phyloP scores from a whole-genome alignment of 495 filamentous ascomycete species.

The Hypoxylon subgilvum region DNA sequence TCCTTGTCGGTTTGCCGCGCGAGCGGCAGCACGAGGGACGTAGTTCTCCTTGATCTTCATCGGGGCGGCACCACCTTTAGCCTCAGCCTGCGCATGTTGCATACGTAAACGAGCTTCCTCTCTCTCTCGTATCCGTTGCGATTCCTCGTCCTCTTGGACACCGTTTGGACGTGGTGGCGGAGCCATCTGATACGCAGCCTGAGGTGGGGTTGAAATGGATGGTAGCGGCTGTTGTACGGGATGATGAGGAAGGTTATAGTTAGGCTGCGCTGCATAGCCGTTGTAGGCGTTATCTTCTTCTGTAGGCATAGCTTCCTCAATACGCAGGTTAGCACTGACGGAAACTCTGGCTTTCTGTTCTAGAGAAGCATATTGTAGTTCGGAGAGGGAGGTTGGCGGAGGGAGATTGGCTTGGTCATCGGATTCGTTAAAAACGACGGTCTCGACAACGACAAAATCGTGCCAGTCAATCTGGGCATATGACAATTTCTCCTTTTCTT shows the following conservation, averaged over 20 bases:
- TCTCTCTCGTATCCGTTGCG: conserved; percentile 69
- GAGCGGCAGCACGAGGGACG: conserved; percentile 80
- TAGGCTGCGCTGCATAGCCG: conserved; percentile 57
- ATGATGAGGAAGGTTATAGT: conserved; percentile 41
- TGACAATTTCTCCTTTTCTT: conserved; percentile 80
- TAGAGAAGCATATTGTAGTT: conserved; percentile 89
- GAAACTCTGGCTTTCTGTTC: conserved; percentile 93
- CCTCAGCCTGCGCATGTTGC: conserved; percentile 78
- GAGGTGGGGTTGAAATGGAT: conserved; percentile 44
- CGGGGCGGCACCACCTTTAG: conserved; percentile 69
- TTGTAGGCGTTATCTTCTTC: conserved; percentile 68
- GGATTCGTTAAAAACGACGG: conserved; percentile 87
- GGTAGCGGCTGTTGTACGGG: conserved; percentile 39
- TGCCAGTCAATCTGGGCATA: conserved; percentile 98
- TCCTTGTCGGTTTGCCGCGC: conserved; percentile 66
- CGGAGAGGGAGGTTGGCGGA: conserved; percentile 83
- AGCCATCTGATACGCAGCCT: conserved; percentile 44
- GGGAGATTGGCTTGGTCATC: conserved; percentile 88
- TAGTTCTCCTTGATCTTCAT: conserved; percentile 96
- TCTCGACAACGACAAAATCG: conserved; percentile 95
- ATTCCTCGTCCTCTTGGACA: conserved; percentile 68
- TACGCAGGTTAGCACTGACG: conserved; percentile 77
- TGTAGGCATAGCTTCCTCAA: conserved; percentile 93
- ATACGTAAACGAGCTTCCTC: conserved; percentile 72
- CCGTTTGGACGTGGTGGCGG: conserved; percentile 37